A percentile compares a stretch with the other conserved stretches of the same genome.
phyloP scores from a whole-genome alignment of 805 yeast genomes.

The Metschnikowia similis region DNA sequence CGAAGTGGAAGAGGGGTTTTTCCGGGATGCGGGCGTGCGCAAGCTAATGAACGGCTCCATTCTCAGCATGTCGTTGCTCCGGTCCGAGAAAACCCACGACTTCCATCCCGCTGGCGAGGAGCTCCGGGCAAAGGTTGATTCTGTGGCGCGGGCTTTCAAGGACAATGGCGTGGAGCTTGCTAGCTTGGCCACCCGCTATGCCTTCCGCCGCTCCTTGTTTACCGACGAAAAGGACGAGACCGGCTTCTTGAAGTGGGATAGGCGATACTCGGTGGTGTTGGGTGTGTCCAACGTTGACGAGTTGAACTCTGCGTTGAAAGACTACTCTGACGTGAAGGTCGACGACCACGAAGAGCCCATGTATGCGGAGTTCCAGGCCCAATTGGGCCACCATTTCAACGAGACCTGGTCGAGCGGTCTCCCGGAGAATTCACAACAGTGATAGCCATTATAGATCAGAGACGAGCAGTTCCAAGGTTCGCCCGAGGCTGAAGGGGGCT shows the following conservation, averaged over 20 bases:
- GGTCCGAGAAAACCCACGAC: conserved; percentile 59
- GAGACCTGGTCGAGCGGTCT: conserved; percentile 59
- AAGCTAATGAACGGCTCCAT: conserved; percentile 78
- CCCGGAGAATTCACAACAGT: background rate
- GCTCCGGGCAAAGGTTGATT: conserved; percentile 51
- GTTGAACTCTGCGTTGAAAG: conserved; percentile 55
- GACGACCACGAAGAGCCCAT: conserved; percentile 46
- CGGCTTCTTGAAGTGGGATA: conserved; percentile 21
- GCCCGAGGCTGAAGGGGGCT: too few relatives aligned
- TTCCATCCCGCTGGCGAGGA: conserved; percentile 77
- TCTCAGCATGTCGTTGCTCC: conserved; percentile 78
- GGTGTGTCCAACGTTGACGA: conserved; percentile 71
- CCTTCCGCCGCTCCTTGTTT: conserved; percentile 44
- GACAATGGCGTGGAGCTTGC: conserved; percentile 58
- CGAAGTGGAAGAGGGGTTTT: conserved; percentile 45
- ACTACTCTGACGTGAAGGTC: conserved; percentile 39
- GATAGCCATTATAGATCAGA: too few relatives aligned
- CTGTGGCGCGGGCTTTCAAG: conserved; percentile 38
- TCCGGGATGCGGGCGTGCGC: conserved; percentile 50
- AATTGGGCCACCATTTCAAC: conserved; percentile 52
- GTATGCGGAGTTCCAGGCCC: conserved; percentile 38
- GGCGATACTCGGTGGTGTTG: conserved; percentile 56
- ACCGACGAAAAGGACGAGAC: conserved; percentile 2
- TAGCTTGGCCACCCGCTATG: conserved; percentile 74
- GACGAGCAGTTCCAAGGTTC: too few relatives aligned